Evolutionary conservation across 257 asterid species (phyloP), one percentile per base, ranked within the genome.

Genomic region (Rehmannia glutinosa): DNA sequence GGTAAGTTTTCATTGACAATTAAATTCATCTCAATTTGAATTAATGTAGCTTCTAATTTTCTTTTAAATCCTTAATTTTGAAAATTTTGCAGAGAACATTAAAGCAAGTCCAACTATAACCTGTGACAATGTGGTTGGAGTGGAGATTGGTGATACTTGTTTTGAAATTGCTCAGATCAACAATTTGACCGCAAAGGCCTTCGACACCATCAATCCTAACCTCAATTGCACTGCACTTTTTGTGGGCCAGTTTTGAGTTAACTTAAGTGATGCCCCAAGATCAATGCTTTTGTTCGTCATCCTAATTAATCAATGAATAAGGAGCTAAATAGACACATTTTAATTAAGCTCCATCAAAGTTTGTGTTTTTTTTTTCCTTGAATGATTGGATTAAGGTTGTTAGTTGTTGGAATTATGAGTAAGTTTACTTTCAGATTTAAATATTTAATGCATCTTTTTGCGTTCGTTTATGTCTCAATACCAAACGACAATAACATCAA

Each of bases 241-340:
- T 46, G 50, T 80, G 1, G 95, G 91, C 42, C 95, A 87, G 75
- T 87, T n/a, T n/a, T n/a, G n/a, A n/a, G n/a, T n/a, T n/a, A n/a
- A n/a, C n/a, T n/a, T n/a, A n/a, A n/a, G n/a, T n/a, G n/a, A n/a
- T n/a, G n/a, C n/a, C n/a, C n/a, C n/a, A n/a, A n/a, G n/a, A n/a
- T n/a, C n/a, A n/a, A n/a, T n/a, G n/a, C n/a, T n/a, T n/a, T n/a
- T n/a, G n/a, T n/a, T n/a, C n/a, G n/a, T n/a, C n/a, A n/a, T n/a
- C n/a, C n/a, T n/a, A n/a, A n/a, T n/a, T n/a, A n/a, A n/a, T n/a
- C n/a, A n/a, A n/a, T n/a, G 65, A 46, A 46, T 46, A 46, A 46
- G 52, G 25, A 46, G 52, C 24, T 46, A 17, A 17, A 46, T 43
- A 43, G 8, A 43, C 51, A 46, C 52, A 46, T 46, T 46, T 16